phyloP scores from a whole-genome alignment of 306 rosid genomes.

The Lathyrus oleraceus region DNA sequence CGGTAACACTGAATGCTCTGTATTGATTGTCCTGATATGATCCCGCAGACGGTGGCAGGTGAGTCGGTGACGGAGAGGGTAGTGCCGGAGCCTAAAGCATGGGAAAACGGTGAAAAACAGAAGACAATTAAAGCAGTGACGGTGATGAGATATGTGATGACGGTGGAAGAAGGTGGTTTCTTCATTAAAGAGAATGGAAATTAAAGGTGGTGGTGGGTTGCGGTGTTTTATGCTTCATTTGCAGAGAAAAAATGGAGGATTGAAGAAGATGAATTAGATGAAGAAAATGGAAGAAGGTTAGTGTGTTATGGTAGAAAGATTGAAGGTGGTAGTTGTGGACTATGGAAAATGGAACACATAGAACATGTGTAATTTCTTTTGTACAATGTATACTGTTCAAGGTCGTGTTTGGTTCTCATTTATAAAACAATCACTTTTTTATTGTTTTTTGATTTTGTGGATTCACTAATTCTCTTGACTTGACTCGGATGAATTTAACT shows the following conservation, averaged over 20 bases:
- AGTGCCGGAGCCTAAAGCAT: constrained; percentile 73
- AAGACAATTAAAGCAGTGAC: constrained; percentile 14
- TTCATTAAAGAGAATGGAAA: constrained; percentile 55
- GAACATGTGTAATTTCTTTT: not conserved
- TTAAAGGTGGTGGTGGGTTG: constrained; percentile 41
- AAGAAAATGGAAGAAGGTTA: not conserved
- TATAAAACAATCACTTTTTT: not conserved
- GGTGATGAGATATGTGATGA: constrained; percentile 17
- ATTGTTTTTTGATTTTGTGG: not conserved
- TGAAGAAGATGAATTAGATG: not conserved
- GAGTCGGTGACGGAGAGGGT: constrained; percentile 62
- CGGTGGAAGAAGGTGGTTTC: constrained; percentile 44
- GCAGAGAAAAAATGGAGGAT: not conserved
- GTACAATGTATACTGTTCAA: not conserved
- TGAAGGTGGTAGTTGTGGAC: not conserved
- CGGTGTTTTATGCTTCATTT: constrained; percentile 59
- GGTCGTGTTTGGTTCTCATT: not conserved
- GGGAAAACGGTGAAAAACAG: constrained; percentile 20
- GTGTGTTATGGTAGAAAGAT: not conserved
- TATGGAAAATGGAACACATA: not conserved
- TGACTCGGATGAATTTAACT: not conserved
- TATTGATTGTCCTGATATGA: constrained; percentile 49
- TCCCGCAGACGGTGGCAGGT: constrained; percentile 70
- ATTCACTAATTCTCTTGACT: not conserved
- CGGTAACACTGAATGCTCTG: constrained; percentile 68